phyloP scores from a whole-genome alignment of 129 eudicot genomes.

The Ambrosia trifida region DNA sequence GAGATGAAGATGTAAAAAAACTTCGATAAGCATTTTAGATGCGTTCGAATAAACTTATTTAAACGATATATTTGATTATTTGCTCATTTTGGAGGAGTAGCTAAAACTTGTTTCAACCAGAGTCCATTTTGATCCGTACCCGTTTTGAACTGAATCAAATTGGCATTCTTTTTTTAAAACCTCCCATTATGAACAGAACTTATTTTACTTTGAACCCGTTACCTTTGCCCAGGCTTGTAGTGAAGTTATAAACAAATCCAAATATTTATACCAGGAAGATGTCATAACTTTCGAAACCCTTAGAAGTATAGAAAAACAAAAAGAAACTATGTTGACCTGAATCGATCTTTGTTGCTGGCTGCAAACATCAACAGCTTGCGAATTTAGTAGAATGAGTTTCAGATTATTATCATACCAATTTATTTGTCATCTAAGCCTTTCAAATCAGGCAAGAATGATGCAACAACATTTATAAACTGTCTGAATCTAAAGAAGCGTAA shows the following conservation, averaged over 20 bases:
- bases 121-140: neutral
- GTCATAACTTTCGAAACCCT: too few relatives aligned
- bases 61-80: too few relatives aligned
- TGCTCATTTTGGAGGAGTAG: too few relatives aligned
- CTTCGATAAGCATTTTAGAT: neutral
- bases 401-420: constrained; percentile 31
- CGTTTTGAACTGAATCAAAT: neutral
- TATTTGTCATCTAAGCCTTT: constrained; percentile 25
- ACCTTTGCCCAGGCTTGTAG: too few relatives aligned
- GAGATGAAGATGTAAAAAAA: too few relatives aligned
- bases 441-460: constrained; percentile 28
- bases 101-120: neutral
- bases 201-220: neutral
- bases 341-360: constrained; percentile 14
- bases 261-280: too few relatives aligned
- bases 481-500: constrained; percentile 19
- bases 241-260: too few relatives aligned
- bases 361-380: constrained; percentile 13
- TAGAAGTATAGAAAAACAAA: neutral
- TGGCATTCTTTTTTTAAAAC: neutral
- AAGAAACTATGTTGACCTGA: constrained; percentile 14
- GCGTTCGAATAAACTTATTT: too few relatives aligned
- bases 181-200: neutral
- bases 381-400: constrained; percentile 15
- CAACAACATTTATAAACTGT: constrained; percentile 7